Evolutionary conservation across 2,329 filamentous ascomycete species (phyloP), one percentile per base, ranked within the genome.

Genomic region (Clarireedia homoeocarpa): DNA sequence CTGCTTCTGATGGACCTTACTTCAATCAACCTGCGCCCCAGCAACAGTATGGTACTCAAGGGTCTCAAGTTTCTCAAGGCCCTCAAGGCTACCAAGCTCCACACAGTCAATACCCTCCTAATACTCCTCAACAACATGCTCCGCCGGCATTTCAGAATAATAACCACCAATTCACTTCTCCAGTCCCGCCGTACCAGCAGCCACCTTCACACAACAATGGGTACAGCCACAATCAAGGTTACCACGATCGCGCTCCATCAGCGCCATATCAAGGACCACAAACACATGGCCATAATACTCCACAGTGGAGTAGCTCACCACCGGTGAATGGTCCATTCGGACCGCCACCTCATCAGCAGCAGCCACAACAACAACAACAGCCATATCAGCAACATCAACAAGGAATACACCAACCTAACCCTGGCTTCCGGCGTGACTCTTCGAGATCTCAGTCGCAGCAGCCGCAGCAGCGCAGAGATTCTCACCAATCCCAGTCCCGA

Each of bases 81-180:
- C 42, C 49, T 39, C 59, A 61, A 55, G 42, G 46, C 42, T 61
- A 62, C 30, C 62, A 62, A 48, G 48, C 58, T 48, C 48, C 58
- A 5, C 50, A 61, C 26, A 59, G 60, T 38, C 59, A 60, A 40
- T 61, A 64, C 34, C 40, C 57, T 52, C 58, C 59, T 24, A 51
- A 55, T 56, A 58, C 51, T 14, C 59, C 59, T 40, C 63, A 59
- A 40, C 61, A 58, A 51, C 62, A 59, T 57, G 55, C 47, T 23
- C 36, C 45, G 40, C 58, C 55, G 39, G 51, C 34, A 9, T 62
- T 61, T 51, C 59, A 15, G 2, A 46, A 48, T n/a, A 48, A 59
- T 46, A 56, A 51, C 2, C 51, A 59, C 12, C 58, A 61, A 15
- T 58, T 58, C 30, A 52, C 61, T 26, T 34, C 38, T 40, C 60